Percentiles rank a stretch among this genome's conserved stretches.
Evolutionary conservation across 306 rosid genomes (phyloP).

Genomic region (Dalbergia oliveri): DNA sequence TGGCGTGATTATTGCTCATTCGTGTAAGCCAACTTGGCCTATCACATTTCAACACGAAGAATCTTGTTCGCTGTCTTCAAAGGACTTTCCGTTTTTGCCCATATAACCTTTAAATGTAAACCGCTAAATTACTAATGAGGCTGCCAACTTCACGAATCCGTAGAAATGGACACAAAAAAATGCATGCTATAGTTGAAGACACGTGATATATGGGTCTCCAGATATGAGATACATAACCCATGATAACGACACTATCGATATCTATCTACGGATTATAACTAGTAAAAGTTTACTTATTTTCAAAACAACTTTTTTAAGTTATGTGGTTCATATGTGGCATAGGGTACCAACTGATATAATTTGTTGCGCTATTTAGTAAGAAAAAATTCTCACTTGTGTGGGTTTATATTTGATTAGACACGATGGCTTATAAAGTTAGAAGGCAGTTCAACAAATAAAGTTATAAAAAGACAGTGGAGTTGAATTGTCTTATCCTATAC

Average conservation of each 20-base stretch:
- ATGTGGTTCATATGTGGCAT: neutral
- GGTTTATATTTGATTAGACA: neutral
- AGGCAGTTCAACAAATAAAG: no score
- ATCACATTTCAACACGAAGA: conserved; percentile 2
- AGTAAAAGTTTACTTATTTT: neutral
- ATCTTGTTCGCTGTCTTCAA: conserved; percentile 21
- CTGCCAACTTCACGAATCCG: neutral
- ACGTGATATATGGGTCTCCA: neutral
- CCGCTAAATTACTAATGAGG: conserved; percentile 15
- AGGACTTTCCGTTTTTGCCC: neutral
- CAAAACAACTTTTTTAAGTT: neutral
- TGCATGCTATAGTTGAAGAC: neutral
- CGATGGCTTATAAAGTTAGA: neutral
- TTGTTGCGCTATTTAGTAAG: neutral
- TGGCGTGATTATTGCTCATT: neutral
- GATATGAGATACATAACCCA: neutral
- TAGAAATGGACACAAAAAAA: neutral
- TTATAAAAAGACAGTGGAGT: neutral
- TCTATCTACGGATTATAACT: neutral
- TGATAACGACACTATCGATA: conserved; percentile 13
- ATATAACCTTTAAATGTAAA: conserved; percentile 18
- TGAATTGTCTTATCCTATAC: neutral
- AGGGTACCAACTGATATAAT: neutral
- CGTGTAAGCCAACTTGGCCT: conserved; percentile 23
- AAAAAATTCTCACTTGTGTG: neutral